Percentiles rank a stretch among this genome's conserved stretches.
phyloP scores from a whole-genome alignment of 805 yeast genomes.

The Candida koratica region DNA sequence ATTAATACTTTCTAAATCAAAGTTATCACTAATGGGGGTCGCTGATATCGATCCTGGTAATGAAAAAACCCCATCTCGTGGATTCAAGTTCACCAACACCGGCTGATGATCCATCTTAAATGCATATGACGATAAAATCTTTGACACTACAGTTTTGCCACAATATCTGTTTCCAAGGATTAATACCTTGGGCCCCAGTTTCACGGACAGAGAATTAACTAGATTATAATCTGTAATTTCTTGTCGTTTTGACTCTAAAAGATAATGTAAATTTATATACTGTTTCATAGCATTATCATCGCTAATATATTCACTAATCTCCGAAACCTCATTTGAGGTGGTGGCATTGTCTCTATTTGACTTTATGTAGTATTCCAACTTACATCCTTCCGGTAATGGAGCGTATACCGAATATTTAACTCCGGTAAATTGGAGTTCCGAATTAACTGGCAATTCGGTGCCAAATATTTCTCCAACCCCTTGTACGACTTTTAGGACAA shows the following conservation, averaged over 20 bases:
- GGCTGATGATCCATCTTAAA: constrained; percentile 66
- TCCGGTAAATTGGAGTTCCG: constrained; percentile 41
- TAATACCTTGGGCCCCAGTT: constrained; percentile 53
- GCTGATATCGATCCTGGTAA: constrained; percentile 85
- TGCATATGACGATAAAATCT: constrained; percentile 71
- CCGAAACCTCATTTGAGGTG: constrained; percentile 30
- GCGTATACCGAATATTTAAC: constrained; percentile 37
- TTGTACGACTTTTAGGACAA: constrained; percentile 47
- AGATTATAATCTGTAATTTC: constrained; percentile 22
- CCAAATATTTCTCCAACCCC: constrained; percentile 93
- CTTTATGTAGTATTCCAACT: constrained; percentile 40
- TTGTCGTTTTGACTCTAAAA: constrained; percentile 55
- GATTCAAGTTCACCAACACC: constrained; percentile 73
- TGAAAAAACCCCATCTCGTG: constrained; percentile 63
- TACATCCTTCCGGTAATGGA: constrained; percentile 59
- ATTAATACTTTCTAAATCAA: constrained; percentile 66
- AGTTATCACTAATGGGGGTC: constrained; percentile 72
- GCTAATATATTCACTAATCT: constrained; percentile 57
- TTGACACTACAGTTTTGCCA: constrained; percentile 77
- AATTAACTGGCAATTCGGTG: constrained; percentile 77
- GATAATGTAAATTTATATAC: constrained; percentile 69
- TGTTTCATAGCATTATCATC: constrained; percentile 67
- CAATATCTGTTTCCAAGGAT: constrained; percentile 67
- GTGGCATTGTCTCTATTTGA: constrained; percentile 18
- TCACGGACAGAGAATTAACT: constrained; percentile 26